These are phyloP conservation scores for Fraxinus angustifolia DNA, from an alignment of 305 asterid species.

Conservation along the genomic window DNA sequence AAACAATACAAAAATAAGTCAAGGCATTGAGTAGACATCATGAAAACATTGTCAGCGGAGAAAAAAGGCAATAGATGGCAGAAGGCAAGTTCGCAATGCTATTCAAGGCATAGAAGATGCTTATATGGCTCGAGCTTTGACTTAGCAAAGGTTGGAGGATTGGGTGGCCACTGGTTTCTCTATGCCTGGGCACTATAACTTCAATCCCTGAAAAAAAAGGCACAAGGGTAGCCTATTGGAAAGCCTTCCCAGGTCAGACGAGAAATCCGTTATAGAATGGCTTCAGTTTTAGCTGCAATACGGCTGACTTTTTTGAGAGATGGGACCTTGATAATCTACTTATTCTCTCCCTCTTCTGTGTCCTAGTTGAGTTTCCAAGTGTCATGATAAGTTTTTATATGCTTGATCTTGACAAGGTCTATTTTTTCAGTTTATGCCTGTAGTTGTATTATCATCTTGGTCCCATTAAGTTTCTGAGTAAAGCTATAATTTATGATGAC, in stretches of 20 bases:
- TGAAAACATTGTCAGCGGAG: not conserved
- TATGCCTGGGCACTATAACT: not conserved
- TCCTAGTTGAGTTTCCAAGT: not conserved
- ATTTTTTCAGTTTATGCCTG: not conserved
- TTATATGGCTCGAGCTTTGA: not conserved
- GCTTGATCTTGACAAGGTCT: not conserved
- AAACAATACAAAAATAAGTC: not conserved
- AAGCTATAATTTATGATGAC: not conserved
- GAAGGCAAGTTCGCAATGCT: not conserved
- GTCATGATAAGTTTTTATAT: not conserved
- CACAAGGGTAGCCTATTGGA: not conserved
- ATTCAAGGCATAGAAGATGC: conserved; percentile 1
- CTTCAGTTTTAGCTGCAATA: not conserved
- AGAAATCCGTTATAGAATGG: not conserved
- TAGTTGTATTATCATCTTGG: not conserved
- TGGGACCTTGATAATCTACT: not conserved
- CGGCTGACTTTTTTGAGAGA: not conserved
- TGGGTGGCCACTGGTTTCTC: not conserved
- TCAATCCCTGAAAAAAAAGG: not conserved
- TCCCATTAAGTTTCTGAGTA: not conserved
- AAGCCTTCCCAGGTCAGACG: not conserved
- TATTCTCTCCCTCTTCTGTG: not conserved
- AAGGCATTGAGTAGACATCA: not conserved
- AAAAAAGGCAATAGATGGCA: not conserved
- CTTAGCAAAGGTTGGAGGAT: not conserved